phyloP scores from a whole-genome alignment of 768 basidiomycete genomes.

The Hypholoma sublateritium region DNA sequence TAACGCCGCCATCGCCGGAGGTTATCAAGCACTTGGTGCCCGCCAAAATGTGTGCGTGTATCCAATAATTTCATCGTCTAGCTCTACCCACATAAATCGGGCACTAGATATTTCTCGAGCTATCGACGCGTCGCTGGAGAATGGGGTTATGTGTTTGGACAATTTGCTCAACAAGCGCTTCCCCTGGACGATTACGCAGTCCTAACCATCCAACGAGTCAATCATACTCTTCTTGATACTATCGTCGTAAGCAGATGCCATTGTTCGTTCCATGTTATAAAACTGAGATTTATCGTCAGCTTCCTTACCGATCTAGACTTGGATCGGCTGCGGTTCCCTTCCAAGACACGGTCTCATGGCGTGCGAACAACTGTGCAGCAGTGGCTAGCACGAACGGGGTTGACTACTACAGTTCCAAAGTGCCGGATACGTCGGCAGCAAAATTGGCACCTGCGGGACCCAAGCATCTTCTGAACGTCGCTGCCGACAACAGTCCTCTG shows the following conservation, averaged over 20 bases:
- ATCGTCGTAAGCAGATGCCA: conserved; percentile 36
- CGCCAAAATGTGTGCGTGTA: conserved; percentile 44
- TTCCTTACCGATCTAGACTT: conserved; percentile 59
- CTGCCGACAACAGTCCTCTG: conserved; percentile 44
- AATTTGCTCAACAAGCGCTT: conserved; percentile 55
- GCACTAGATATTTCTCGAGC: conserved; percentile 44
- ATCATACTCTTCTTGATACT: conserved; percentile 37
- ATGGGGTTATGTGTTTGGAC: conserved; percentile 46
- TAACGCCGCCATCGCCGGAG: conserved; percentile 52
- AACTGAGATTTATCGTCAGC: conserved; percentile 25
- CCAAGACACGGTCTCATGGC: conserved; percentile 47
- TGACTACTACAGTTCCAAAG: conserved; percentile 29
- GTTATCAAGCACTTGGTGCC: conserved; percentile 50
- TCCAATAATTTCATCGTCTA: background rate
- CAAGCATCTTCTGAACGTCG: conserved; percentile 44
- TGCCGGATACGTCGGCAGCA: background rate
- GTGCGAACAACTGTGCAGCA: conserved; percentile 54
- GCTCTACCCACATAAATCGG: background rate
- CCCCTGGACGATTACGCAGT: conserved; percentile 48
- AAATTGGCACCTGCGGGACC: conserved; percentile 35
- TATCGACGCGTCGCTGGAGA: conserved; percentile 34
- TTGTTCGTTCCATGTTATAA: background rate
- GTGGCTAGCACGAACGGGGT: conserved; percentile 47
- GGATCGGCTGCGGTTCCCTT: conserved; percentile 41
- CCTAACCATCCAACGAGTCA: conserved; percentile 43